Conservation (phyloP, 805 yeast genomes). For the Saccharomyces jurei region DNA sequence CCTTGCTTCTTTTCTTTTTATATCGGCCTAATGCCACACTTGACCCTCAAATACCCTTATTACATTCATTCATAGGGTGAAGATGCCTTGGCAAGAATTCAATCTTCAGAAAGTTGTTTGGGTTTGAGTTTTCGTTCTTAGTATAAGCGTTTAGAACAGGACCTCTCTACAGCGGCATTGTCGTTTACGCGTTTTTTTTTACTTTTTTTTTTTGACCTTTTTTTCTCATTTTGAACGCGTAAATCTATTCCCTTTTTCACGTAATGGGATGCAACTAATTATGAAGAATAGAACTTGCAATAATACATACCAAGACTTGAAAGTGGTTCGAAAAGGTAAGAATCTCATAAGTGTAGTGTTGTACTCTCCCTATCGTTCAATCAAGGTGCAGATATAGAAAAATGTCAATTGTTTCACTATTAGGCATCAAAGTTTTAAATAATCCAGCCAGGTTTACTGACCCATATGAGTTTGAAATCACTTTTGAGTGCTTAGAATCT, state of each 20-base stretch:
- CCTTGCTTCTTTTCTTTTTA: background rate
- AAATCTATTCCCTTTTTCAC: background rate
- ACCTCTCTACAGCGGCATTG: background rate
- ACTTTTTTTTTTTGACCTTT: background rate
- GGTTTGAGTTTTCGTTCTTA: background rate
- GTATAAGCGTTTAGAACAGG: background rate
- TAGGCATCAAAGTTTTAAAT: conserved; percentile 85
- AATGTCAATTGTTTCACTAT: conserved; percentile 89
- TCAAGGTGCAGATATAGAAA: background rate
- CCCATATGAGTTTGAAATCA: conserved; percentile 92
- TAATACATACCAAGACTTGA: background rate
- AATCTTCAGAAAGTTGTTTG: background rate
- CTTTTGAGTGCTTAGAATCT: conserved; percentile 93
- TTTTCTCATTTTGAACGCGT: background rate
- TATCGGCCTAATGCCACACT: background rate
- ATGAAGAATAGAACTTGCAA: background rate
- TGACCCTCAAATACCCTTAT: background rate
- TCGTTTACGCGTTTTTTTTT: background rate
- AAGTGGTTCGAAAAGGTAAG: background rate
- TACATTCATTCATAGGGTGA: background rate
- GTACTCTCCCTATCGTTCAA: background rate
- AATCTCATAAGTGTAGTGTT: background rate
- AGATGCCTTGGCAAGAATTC: background rate
- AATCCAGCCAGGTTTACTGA: conserved; percentile 93
- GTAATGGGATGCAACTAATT: background rate